Percentiles rank a stretch among this genome's conserved stretches.
phyloP scores from a whole-genome alignment of 2,329 filamentous ascomycete genomes.

The Furcasterigmium furcatum region DNA sequence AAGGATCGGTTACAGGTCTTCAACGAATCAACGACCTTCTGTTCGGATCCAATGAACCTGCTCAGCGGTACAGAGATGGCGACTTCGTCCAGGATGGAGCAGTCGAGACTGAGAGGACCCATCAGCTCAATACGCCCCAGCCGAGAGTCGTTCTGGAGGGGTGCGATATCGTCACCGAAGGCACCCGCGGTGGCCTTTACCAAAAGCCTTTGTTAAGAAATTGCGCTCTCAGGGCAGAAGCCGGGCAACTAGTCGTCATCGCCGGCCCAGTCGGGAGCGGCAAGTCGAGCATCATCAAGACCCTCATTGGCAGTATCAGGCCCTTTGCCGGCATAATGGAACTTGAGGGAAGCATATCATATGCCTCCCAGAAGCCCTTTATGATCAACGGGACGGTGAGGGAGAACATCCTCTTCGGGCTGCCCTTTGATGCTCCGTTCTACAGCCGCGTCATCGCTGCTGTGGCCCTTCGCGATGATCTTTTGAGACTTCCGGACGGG shows the following conservation, averaged over 20 bases:
- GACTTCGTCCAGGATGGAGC: no score
- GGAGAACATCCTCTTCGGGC: not conserved
- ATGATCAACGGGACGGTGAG: not conserved
- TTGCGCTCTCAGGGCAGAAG: no score
- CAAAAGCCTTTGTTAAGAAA: no score
- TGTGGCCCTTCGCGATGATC: not conserved
- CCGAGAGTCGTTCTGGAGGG: not conserved
- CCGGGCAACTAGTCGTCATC: not conserved
- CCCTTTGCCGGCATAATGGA: not conserved
- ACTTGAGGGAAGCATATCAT: not conserved
- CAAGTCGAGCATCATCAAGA: not conserved
- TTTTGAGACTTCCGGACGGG: not conserved
- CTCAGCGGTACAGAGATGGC: not conserved
- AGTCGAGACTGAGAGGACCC: no score
- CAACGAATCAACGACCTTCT: not conserved
- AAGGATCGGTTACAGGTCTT: not conserved
- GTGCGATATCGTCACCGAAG: not conserved
- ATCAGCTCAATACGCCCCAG: not conserved
- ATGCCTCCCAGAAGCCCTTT: not conserved
- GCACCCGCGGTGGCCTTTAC: no score
- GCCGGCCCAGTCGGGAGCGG: not conserved
- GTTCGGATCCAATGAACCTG: not conserved
- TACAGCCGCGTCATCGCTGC: not conserved
- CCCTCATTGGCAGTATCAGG: not conserved
- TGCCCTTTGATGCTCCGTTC: not conserved